These are phyloP conservation scores for Pyrenopolyporus hunteri DNA, from an alignment of 495 filamentous ascomycete species.

Conservation along the genomic window DNA sequence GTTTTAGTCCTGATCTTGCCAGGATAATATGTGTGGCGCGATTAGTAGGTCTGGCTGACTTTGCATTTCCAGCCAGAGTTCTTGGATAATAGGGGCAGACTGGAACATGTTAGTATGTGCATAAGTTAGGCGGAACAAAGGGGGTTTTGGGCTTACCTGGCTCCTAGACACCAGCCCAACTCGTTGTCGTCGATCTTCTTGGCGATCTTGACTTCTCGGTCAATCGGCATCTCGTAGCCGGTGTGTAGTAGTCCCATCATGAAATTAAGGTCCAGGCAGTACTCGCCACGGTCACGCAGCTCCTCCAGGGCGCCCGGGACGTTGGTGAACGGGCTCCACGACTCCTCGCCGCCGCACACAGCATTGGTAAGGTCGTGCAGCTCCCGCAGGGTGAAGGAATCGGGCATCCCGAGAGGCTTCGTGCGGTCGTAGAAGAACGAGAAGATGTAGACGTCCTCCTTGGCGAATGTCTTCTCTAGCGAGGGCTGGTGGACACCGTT, in stretches of 20 bases:
- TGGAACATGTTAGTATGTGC: slow-evolving; percentile 51
- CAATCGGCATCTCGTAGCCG: slow-evolving; percentile 96
- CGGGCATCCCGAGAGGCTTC: slow-evolving; percentile 89
- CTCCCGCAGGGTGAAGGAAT: slow-evolving; percentile 88
- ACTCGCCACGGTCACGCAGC: slow-evolving; percentile 79
- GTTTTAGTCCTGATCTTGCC: slow-evolving; percentile 5
- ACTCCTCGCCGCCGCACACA: slow-evolving; percentile 78
- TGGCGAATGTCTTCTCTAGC: slow-evolving; percentile 87
- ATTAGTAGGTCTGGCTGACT: slow-evolving; percentile 51
- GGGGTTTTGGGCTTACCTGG: slow-evolving; percentile 67
- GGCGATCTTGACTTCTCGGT: slow-evolving; percentile 93
- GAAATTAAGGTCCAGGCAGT: slow-evolving; percentile 93
- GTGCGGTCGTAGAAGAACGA: slow-evolving; percentile 98
- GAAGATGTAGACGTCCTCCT: slow-evolving; percentile 94
- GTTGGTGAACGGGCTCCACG: slow-evolving; percentile 78
- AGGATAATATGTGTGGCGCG: not conserved
- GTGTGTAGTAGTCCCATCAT: slow-evolving; percentile 92
- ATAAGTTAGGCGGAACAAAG: not conserved
- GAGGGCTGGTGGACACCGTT: slow-evolving; percentile 94
- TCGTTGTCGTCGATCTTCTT: slow-evolving; percentile 99
- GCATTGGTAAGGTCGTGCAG: slow-evolving; percentile 80
- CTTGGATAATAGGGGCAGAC: slow-evolving; percentile 53
- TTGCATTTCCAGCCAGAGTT: slow-evolving; percentile 58
- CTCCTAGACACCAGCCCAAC: slow-evolving; percentile 96
- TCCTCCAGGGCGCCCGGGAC: slow-evolving; percentile 77